Conservation (phyloP, 345 rosid genomes). For the Heritiera littoralis region DNA sequence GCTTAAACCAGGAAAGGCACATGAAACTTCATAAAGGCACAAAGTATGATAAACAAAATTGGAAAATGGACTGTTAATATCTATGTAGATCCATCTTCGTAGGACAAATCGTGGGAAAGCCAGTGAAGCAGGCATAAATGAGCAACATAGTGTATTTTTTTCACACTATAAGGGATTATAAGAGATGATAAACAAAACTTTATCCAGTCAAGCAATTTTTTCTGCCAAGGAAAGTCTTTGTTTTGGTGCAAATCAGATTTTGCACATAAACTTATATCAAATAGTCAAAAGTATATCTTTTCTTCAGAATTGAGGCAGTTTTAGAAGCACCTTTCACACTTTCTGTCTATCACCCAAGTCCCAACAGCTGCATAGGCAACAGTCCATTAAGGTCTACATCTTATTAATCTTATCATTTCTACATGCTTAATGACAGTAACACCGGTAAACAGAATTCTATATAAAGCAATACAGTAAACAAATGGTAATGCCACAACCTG, state of each 20-base stretch:
- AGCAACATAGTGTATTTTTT: background rate
- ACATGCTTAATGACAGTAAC: background rate
- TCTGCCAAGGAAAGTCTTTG: background rate
- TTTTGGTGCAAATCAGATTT: background rate
- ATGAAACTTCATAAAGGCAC: background rate
- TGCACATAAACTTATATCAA: background rate
- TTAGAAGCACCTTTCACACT: background rate
- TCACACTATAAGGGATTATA: background rate
- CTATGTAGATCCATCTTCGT: background rate
- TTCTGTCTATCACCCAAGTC: background rate
- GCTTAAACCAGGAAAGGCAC: background rate
- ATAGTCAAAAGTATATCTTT: background rate
- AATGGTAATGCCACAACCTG: constrained; percentile 37
- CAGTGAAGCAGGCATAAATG: background rate
- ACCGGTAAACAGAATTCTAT: background rate
- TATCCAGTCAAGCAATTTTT: background rate
- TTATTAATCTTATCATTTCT: background rate
- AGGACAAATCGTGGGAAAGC: background rate
- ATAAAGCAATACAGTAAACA: background rate
- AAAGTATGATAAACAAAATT: background rate
- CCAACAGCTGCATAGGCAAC: background rate
- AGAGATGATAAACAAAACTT: background rate
- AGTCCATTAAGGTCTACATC: background rate
- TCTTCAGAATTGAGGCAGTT: background rate
- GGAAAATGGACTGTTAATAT: background rate